Evolutionary conservation across 2,329 filamentous ascomycete species (phyloP).

Genomic region (Penicillium glabrum): DNA sequence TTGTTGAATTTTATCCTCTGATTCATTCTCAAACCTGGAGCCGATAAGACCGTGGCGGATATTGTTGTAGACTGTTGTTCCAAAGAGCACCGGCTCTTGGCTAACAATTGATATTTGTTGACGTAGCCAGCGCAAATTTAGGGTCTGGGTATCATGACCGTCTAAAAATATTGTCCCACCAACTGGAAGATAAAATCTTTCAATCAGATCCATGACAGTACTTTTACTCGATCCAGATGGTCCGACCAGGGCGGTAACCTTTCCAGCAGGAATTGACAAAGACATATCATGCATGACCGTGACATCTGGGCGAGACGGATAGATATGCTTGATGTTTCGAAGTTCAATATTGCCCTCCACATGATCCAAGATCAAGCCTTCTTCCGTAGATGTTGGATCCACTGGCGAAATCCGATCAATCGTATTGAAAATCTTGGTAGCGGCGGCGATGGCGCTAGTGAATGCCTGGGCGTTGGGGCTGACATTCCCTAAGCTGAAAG

Average conservation of each 20-base stretch:
- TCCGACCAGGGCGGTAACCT: constrained; percentile 47
- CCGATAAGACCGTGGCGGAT: constrained; percentile 58
- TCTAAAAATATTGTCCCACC: constrained; percentile 55
- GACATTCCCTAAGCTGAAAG: constrained; percentile 85
- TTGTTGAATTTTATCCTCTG: constrained; percentile 43
- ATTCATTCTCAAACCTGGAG: constrained; percentile 35
- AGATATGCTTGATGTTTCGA: constrained; percentile 83
- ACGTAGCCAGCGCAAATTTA: constrained; percentile 64
- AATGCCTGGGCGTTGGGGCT: constrained; percentile 86
- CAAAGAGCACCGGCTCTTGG: constrained; percentile 69
- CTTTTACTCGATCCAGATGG: constrained; percentile 49
- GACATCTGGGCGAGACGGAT: constrained; percentile 89
- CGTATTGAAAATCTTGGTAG: constrained; percentile 87
- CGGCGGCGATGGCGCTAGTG: constrained; percentile 76
- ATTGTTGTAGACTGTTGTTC: constrained; percentile 64
- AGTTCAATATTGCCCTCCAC: constrained; percentile 79
- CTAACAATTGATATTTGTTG: constrained; percentile 63
- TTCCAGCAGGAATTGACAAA: constrained; percentile 75
- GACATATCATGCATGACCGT: constrained; percentile 82
- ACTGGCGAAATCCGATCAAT: constrained; percentile 87
- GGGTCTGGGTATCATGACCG: constrained; percentile 52
- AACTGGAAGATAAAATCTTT: constrained; percentile 40
- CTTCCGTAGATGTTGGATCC: constrained; percentile 65
- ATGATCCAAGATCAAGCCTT: constrained; percentile 69
- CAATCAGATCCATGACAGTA: constrained; percentile 45